These are phyloP conservation scores for Ulvella scutata DNA, from an alignment of 139 green algal species.

Conservation along the genomic window DNA sequence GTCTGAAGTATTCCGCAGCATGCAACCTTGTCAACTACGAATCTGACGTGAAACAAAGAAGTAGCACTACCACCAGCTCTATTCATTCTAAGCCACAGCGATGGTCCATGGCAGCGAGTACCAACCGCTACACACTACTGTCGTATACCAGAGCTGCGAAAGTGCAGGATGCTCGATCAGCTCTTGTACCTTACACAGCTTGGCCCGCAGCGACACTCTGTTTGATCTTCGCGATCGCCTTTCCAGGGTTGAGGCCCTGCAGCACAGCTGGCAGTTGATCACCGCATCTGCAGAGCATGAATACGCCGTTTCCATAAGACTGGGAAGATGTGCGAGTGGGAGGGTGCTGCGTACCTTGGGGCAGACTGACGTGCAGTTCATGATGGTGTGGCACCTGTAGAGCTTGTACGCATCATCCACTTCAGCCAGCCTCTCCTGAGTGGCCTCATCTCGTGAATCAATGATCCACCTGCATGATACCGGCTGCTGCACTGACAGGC, in stretches of 20 bases:
- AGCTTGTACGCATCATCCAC: conserved; percentile 95
- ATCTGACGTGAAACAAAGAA: no score
- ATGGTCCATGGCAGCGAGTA: no score
- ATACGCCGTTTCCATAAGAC: not conserved
- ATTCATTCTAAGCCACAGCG: no score
- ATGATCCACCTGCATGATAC: conserved; percentile 81
- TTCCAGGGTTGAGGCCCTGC: conserved; percentile 84
- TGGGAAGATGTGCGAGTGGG: no score
- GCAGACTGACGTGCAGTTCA: conserved; percentile 79
- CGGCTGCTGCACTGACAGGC: no score
- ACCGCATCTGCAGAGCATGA: not conserved
- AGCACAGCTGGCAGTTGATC: not conserved
- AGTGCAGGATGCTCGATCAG: no score
- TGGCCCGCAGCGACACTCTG: conserved; percentile 42
- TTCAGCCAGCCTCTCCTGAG: conserved; percentile 63
- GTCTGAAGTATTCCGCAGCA: no score
- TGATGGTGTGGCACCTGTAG: conserved; percentile 96
- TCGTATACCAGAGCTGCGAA: no score
- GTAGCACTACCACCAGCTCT: no score
- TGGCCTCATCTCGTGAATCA: conserved; percentile 82
- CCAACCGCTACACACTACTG: no score
- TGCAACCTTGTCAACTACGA: no score
- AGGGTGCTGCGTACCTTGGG: conserved; percentile 46
- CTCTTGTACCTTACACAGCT: conserved; percentile 16
- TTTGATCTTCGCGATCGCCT: conserved; percentile 95